Evolutionary conservation across 1,139 yeast species (phyloP).

Genomic region (Dujonia santamariae): DNA sequence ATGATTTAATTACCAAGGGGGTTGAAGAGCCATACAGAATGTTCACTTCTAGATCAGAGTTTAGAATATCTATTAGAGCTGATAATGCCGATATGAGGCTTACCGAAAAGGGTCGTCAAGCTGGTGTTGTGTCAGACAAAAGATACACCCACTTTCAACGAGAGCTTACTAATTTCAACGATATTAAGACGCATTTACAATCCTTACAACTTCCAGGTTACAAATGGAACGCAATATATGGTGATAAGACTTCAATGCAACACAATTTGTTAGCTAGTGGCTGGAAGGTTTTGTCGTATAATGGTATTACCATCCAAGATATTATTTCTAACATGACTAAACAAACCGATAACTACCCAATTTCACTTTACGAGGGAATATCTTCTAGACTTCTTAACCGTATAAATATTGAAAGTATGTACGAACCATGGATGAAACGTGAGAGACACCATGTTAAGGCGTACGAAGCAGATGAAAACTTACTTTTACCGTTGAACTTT

Average conservation of each 20-base stretch:
- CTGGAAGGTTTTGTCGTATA: slow-evolving; percentile 45
- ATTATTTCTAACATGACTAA: slow-evolving; percentile 30
- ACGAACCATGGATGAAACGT: slow-evolving; percentile 74
- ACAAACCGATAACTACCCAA: slow-evolving; percentile 17
- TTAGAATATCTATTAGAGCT: slow-evolving; percentile 81
- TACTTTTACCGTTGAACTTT: slow-evolving; percentile 62
- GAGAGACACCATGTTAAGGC: slow-evolving; percentile 73
- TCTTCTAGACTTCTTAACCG: slow-evolving; percentile 43
- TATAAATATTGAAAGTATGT: slow-evolving; percentile 75
- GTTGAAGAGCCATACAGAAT: slow-evolving; percentile 97
- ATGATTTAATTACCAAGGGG: slow-evolving; percentile 92
- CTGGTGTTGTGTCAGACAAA: slow-evolving; percentile 64
- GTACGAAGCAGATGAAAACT: slow-evolving; percentile 76
- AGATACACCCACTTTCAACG: slow-evolving; percentile 51
- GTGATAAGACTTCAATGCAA: slow-evolving; percentile 24
- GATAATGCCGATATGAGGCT: slow-evolving; percentile 91
- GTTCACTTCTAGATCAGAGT: slow-evolving; percentile 97
- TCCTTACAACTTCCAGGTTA: slow-evolving; percentile 47
- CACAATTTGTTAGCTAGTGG: slow-evolving; percentile 34
- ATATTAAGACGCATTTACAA: slow-evolving; percentile 44
- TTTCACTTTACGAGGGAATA: slow-evolving; percentile 16
- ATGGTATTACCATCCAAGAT: slow-evolving; percentile 28
- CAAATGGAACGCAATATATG: slow-evolving; percentile 53
- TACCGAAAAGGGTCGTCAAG: slow-evolving; percentile 61
- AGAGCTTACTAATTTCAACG: slow-evolving; percentile 47